phyloP scores from a whole-genome alignment of 148 eudicot species.

The Limonium bicolor region DNA sequence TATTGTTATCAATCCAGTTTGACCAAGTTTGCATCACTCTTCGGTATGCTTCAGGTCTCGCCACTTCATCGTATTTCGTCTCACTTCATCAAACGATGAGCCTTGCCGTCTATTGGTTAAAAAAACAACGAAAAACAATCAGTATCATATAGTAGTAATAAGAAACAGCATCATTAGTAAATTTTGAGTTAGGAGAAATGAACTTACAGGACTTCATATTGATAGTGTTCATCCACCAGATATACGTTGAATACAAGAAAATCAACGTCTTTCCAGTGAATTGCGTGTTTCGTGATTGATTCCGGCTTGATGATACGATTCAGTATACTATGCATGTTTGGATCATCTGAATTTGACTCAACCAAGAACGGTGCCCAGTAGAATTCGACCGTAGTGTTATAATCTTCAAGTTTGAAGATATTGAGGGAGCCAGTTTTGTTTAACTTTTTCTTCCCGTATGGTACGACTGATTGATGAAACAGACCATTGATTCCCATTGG shows the following conservation, averaged over 20 bases:
- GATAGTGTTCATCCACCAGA: slow-evolving; percentile 98
- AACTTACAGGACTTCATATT: slow-evolving; percentile 78
- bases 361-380: slow-evolving; percentile 99
- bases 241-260: slow-evolving; percentile 75
- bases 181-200: neutral
- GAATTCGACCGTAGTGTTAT: slow-evolving; percentile 90
- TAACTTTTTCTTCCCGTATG: slow-evolving; percentile 56
- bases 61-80: slow-evolving; percentile 67
- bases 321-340: slow-evolving; percentile 65
- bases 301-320: slow-evolving; percentile 79
- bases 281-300: slow-evolving; percentile 64
- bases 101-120: slow-evolving; percentile 76
- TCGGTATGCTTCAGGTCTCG: slow-evolving; percentile 39
- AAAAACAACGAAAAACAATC: no score
- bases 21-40: slow-evolving; percentile 83
- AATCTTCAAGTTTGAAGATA: slow-evolving; percentile 72
- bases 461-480: slow-evolving; percentile 65
- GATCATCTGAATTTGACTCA: slow-evolving; percentile 93
- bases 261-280: slow-evolving; percentile 72
- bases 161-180: neutral
- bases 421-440: slow-evolving; percentile 59
- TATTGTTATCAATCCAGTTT: slow-evolving; percentile 59
- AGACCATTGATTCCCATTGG: slow-evolving; percentile 97
- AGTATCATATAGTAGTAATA: no score
- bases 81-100: slow-evolving; percentile 74